Percentiles rank a stretch among this genome's conserved stretches.
phyloP scores from a whole-genome alignment of 2,329 filamentous ascomycete species.

The Ophiocordyceps sinensis region DNA sequence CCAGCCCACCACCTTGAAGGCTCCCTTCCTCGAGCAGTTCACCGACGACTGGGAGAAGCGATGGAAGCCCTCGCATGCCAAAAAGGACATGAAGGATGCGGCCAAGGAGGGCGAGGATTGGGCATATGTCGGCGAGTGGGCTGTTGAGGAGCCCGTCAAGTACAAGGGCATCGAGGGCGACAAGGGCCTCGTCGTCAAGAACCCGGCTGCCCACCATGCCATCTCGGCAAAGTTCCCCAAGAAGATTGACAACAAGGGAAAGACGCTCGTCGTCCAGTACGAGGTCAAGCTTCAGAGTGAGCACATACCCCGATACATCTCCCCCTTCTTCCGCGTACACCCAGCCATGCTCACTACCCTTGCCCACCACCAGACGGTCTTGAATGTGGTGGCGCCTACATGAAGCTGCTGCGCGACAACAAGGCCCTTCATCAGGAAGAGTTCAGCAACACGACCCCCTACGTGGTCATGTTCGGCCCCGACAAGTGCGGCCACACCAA shows the following conservation, averaged over 20 bases:
- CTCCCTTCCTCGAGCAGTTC: conserved; percentile 96
- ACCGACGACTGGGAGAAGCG: conserved; percentile 86
- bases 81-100: conserved; percentile 71
- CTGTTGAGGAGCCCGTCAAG: conserved; percentile 83
- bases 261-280: conserved; percentile 95
- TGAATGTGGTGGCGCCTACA: conserved; percentile 95
- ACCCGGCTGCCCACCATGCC: conserved; percentile 93
- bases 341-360: not conserved
- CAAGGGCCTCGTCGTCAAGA: conserved; percentile 96
- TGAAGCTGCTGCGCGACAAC: conserved; percentile 98
- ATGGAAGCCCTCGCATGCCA: conserved; percentile 92
- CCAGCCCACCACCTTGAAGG: conserved; percentile 78
- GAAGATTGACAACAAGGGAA: conserved; percentile 92
- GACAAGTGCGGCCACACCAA: conserved; percentile 99
- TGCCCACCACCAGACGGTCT: conserved; percentile 53
- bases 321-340: not conserved
- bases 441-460: conserved; percentile 93
- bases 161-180: conserved; percentile 89
- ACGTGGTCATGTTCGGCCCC: conserved; percentile 99
- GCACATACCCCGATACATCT: conserved; percentile 13
- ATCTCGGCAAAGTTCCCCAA: conserved; percentile 98
- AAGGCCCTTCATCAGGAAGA: conserved; percentile 93
- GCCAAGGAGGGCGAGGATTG: conserved; percentile 62
- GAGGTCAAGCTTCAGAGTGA: conserved; percentile 97
- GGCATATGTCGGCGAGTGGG: conserved; percentile 94